Evolutionary conservation across 345 rosid species (phyloP).

Genomic region (Arabidopsis thaliana): TAIR10.1 NC_003070.9:3862501-3863000

Average conservation of each 20-base stretch:
- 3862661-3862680: neutral
- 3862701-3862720: conserved; percentile 14
- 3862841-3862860: conserved; percentile 3
- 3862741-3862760: conserved; percentile 34
- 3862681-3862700: neutral
- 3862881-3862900: neutral
- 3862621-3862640: conserved; percentile 3
- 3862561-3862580: neutral
- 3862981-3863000: neutral
- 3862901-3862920: neutral
- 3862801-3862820: conserved; percentile 50
- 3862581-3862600: conserved; percentile 9
- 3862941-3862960: conserved; percentile 10
- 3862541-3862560: conserved; percentile 48
- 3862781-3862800: conserved; percentile 50
- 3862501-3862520: conserved; percentile 27
- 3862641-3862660: conserved; percentile 9
- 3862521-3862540: conserved; percentile 51
- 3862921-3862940: conserved; percentile 6
- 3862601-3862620: neutral
- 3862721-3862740: conserved; percentile 25
- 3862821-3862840: conserved; percentile 8
- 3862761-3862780: conserved; percentile 51
- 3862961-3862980: neutral
- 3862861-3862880: conserved; percentile 11